Percentiles rank a stretch among this genome's conserved stretches.
Conservation (phyloP, 1,284 basidiomycete genomes). For the Ceratobasidium papillatum region DNA sequence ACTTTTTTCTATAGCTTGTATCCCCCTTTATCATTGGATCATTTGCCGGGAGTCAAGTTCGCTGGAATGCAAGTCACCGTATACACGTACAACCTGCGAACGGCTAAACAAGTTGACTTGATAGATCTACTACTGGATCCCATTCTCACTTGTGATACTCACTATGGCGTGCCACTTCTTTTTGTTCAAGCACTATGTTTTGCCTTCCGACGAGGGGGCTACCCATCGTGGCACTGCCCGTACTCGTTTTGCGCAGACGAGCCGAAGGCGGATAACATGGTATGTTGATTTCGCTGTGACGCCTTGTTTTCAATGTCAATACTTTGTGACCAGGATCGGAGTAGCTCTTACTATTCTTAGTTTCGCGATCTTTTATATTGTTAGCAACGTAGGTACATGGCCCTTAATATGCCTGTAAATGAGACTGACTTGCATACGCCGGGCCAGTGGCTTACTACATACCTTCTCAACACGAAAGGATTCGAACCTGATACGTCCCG, state of each 20-base stretch:
- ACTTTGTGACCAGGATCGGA: not conserved
- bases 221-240: slow-evolving; percentile 2
- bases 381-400: slow-evolving; percentile 5
- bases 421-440: not conserved
- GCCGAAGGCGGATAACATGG: slow-evolving; percentile 14
- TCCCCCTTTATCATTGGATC: slow-evolving; percentile 20
- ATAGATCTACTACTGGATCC: slow-evolving; percentile 32
- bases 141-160: not conserved
- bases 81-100: not conserved
- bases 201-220: slow-evolving; percentile 10
- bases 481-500: slow-evolving; percentile 20
- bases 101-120: not conserved
- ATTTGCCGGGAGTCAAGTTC: not conserved
- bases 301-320: not conserved
- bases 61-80: slow-evolving; percentile 14
- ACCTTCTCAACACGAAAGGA: slow-evolving; percentile 9
- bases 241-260: not conserved
- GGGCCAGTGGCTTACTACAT: slow-evolving; percentile 15
- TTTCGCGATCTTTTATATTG: slow-evolving; percentile 11
- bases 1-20: not conserved
- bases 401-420: not conserved
- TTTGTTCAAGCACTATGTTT: slow-evolving; percentile 1
- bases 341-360: slow-evolving; percentile 12
- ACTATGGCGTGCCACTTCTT: slow-evolving; percentile 7
- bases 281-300: not conserved